Base-by-base conservation (phyloP, 2,329 filamentous ascomycete genomes). In the Aspergillus ustus region DNA sequence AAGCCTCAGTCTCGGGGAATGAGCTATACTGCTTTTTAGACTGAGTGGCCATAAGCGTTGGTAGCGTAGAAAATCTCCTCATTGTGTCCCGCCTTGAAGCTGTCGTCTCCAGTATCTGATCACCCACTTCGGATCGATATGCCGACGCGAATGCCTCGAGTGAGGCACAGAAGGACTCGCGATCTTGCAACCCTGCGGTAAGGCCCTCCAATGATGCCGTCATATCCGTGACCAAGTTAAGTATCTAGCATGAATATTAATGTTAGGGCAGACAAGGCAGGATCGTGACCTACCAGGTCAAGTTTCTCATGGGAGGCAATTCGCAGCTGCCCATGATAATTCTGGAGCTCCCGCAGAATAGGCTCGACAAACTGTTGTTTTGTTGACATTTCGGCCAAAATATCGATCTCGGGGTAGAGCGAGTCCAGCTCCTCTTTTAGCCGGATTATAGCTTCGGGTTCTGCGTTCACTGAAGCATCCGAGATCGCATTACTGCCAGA, bases 361-460 rank as follows among this genome's bases (percentile, higher is more conserved):
- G 77, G 74, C 44, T 77, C 76, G 7, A 74, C 72, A 66, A 79
- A 80, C 57, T 77, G 72, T 50, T 81, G 78, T 62, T 74, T 75
- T 1, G 75, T 77, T 55, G 78, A 80, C 64, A 80, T 75, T n/a
- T 79, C 74, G 46, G 77, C 71, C 37, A 80, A 63, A 4, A 78
- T 66, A 25, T 72, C 74, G 48, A 80, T 77, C 52, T 80, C 77
- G 0, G 75, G 70, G 52, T 78, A 78, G 1, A 80, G 63, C 19
- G 77, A 76, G 34, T 73, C 75, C 13, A 79, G 64, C 59, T 80
- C 77, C 54, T 73, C 70, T 57, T 76, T 67, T 29, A 80, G 54
- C 1, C 67, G 70, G 34, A 63, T 45, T n/a, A 72, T 51, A 4
- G 64, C 59, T 22, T 70, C 69, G 7, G 57, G 46, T 9, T 68